Percentiles rank a stretch among this genome's conserved stretches.
phyloP scores from a whole-genome alignment of 2,329 filamentous ascomycete genomes.

The Catunica adiposa region DNA sequence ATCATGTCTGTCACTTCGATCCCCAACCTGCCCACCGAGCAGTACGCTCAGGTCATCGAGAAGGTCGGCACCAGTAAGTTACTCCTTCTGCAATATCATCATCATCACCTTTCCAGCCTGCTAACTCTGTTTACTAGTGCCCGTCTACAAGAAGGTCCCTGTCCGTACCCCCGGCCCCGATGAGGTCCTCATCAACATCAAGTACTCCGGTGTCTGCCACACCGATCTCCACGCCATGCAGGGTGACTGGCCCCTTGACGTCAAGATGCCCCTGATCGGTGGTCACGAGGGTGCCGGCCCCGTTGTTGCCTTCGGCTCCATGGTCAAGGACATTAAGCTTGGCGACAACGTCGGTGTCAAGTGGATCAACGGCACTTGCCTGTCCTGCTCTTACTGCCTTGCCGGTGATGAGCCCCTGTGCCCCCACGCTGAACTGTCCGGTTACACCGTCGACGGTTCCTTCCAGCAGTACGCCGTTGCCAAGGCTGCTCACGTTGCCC shows the following conservation, averaged over 20 bases:
- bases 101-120: not conserved
- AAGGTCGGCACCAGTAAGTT: constrained; percentile 53
- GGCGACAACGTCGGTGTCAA: constrained; percentile 81
- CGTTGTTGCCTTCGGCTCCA: constrained; percentile 61
- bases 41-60: constrained; percentile 87
- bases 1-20: constrained; percentile 19
- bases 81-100: not conserved
- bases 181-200: constrained; percentile 83
- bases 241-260: constrained; percentile 75
- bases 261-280: constrained; percentile 73
- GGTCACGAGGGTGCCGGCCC: constrained; percentile 67
- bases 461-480: constrained; percentile 89
- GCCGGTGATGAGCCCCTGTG: constrained; percentile 72
- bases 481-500: constrained; percentile 71
- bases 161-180: constrained; percentile 69
- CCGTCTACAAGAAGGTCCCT: constrained; percentile 64
- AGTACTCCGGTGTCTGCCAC: constrained; percentile 82
- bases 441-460: constrained; percentile 81
- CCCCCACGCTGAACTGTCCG: constrained; percentile 55
- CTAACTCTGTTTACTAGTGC: constrained; percentile 25
- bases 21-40: constrained; percentile 52
- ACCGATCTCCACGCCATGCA: constrained; percentile 67
- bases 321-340: constrained; percentile 62
- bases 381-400: constrained; percentile 71
- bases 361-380: constrained; percentile 82